These are phyloP conservation scores for Gentiana macrophylla DNA, from an alignment of 257 asterid species.

Conservation along the genomic window DNA sequence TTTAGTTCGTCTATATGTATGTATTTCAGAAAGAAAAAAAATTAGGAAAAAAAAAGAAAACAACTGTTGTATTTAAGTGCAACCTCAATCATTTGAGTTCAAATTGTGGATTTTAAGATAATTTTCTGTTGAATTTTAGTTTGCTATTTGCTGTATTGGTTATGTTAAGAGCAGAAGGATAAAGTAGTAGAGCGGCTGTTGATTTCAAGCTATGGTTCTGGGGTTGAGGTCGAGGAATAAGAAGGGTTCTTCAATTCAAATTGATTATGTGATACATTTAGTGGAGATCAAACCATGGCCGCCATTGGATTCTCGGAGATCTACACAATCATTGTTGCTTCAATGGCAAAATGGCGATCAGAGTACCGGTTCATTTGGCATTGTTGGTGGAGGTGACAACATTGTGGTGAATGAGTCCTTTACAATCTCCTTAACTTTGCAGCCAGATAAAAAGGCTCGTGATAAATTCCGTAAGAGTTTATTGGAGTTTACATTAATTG, in stretches of 20 bases:
- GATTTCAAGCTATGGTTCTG: conserved; percentile 61
- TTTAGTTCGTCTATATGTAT: too few relatives aligned
- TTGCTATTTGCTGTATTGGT: not conserved
- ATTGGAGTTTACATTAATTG: conserved; percentile 56
- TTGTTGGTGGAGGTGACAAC: conserved; percentile 49
- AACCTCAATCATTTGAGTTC: not conserved
- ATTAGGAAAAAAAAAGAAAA: too few relatives aligned
- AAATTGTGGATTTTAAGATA: not conserved
- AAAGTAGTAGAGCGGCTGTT: conserved; percentile 5
- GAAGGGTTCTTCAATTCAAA: conserved; percentile 37
- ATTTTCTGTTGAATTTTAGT: not conserved
- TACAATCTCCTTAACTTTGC: conserved; percentile 39
- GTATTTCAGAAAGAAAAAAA: too few relatives aligned
- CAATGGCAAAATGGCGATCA: conserved; percentile 61
- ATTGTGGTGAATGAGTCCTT: conserved; percentile 59
- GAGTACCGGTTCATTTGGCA: conserved; percentile 47
- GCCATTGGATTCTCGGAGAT: conserved; percentile 52
- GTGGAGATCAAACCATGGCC: conserved; percentile 84
- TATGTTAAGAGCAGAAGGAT: not conserved
- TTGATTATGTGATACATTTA: conserved; percentile 43
- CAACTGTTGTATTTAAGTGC: too few relatives aligned
- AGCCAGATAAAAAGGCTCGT: conserved; percentile 31
- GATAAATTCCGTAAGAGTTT: conserved; percentile 54
- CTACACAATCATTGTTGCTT: conserved; percentile 64
- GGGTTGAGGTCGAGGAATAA: conserved; percentile 55